These are phyloP conservation scores for Haplographium delicatum DNA, from an alignment of 495 filamentous ascomycete species.

Conservation along the genomic window DNA sequence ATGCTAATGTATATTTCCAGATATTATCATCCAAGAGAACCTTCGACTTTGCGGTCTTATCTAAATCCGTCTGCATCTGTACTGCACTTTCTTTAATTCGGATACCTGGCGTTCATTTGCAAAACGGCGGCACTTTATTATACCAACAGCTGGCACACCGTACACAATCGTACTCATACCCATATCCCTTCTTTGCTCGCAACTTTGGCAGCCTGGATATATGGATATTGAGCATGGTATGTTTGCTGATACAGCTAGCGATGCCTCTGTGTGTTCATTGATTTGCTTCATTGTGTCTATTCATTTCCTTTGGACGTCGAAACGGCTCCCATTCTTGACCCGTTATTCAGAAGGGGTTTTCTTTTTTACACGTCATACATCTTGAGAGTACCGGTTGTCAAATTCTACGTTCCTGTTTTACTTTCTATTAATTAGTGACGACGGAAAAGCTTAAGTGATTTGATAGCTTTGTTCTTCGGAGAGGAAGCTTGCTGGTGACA, in stretches of 20 bases:
- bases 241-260: conserved; percentile 8
- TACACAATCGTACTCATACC: conserved; percentile 4
- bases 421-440: conserved; percentile 10
- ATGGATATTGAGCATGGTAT: conserved; percentile 2
- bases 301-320: conserved; percentile 13
- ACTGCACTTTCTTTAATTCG: conserved; percentile 19
- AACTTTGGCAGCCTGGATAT: neutral
- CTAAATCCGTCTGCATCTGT: conserved; percentile 38
- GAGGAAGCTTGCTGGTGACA: too few relatives aligned
- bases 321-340: neutral
- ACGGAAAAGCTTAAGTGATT: conserved; percentile 1
- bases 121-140: conserved; percentile 25
- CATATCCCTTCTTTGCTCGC: conserved; percentile 8
- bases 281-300: conserved; percentile 25
- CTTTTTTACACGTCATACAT: neutral
- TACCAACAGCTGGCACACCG: conserved; percentile 22
- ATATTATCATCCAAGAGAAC: conserved; percentile 99
- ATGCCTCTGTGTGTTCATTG: conserved; percentile 14
- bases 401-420: conserved; percentile 5
- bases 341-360: neutral
- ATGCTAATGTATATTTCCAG: conserved; percentile 46
- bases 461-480: too few relatives aligned
- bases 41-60: conserved; percentile 96
- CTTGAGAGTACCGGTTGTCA: neutral
- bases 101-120: conserved; percentile 25